Evolutionary conservation across 2,329 filamentous ascomycete species (phyloP), one percentile per base, ranked within the genome.

Genomic region (Pseudocercospora fuligena): DNA sequence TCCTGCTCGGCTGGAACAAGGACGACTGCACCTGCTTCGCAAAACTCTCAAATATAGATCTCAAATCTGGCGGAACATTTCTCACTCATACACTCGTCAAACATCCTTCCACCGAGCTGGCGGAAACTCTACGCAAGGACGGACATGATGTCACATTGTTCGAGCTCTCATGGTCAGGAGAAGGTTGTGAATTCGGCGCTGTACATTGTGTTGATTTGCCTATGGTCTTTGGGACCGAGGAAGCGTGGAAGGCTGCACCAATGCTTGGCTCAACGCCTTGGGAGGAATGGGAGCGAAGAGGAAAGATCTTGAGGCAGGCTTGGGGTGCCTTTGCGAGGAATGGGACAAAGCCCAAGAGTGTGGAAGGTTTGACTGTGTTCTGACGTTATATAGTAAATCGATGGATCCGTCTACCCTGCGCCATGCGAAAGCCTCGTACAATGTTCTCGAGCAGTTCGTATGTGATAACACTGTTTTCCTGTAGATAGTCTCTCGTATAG

Each of bases 131-230:
- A 23, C 33, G 53, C n/a, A 29, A 57, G 2, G 27, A 59, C 19
- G 61, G 61, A 6, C 53, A 56, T 12, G 47, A 60, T 2, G 54
- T 47, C 6, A 64, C 53, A 2, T 49, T 56, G 8, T 64, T 49
- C 23, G 61, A 64, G 25, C 58, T 64, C 7, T 43, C 57, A 43
- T 64, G 61, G 61, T 60, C 23, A 40, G 53, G 53, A 2, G 47
- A 59, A 57, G 61, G 54, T 3, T 58, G 53, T 21, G 53, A 43
- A 9, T 60, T 47, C 3, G 51, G 61, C 7, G 61, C 61, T 19
- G 57, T 54, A 12, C 61, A 64, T 51, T 64, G 54, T 27, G 60
- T 64, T 21, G 61, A 64, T 43, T 40, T 59, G 33, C 61, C 53
- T n/a, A 49, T 64, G 40, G 58, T 59, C 16, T 59, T 64, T 23